Evolutionary conservation across 192 early-diverging fungal species (phyloP).

Genomic region (Coemansia sp.): DNA sequence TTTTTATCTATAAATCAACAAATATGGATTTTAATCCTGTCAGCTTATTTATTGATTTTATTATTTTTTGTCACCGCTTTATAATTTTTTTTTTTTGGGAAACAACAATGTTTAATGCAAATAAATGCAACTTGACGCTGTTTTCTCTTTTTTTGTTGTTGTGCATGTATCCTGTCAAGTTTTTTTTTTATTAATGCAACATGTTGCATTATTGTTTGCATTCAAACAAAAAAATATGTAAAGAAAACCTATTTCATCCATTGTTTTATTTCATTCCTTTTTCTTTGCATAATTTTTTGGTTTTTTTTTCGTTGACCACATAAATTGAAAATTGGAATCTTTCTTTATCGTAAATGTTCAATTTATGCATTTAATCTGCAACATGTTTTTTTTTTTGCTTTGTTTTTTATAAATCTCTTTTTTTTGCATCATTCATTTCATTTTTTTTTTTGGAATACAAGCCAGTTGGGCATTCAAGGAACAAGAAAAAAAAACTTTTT

Average conservation of each 20-base stretch:
- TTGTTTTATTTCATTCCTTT: neutral
- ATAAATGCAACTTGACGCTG: neutral
- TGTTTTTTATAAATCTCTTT: no score
- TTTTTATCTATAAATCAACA: neutral
- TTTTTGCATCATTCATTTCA: neutral
- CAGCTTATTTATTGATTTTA: neutral
- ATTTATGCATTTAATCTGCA: constrained; percentile 2
- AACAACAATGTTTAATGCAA: constrained; percentile 11
- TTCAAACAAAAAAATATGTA: constrained; percentile 2
- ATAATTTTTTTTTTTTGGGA: neutral
- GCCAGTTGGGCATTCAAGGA: neutral
- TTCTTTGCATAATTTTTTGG: neutral
- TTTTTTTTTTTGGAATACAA: neutral
- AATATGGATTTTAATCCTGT: no score
- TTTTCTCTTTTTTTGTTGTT: constrained; percentile 8
- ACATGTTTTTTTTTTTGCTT: neutral
- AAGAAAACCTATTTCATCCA: neutral
- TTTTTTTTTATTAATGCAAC: constrained; percentile 14
- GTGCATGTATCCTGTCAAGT: constrained; percentile 1
- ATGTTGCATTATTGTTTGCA: constrained; percentile 3
- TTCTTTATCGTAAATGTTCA: neutral
- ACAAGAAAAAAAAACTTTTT: neutral
- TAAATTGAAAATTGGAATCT: neutral
- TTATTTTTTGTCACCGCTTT: constrained; percentile 23
- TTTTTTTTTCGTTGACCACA: neutral